A percentile compares a stretch with the other conserved stretches of the same genome.
Evolutionary conservation across 257 asterid species (phyloP).

Genomic region (Linderniella brevidens): DNA sequence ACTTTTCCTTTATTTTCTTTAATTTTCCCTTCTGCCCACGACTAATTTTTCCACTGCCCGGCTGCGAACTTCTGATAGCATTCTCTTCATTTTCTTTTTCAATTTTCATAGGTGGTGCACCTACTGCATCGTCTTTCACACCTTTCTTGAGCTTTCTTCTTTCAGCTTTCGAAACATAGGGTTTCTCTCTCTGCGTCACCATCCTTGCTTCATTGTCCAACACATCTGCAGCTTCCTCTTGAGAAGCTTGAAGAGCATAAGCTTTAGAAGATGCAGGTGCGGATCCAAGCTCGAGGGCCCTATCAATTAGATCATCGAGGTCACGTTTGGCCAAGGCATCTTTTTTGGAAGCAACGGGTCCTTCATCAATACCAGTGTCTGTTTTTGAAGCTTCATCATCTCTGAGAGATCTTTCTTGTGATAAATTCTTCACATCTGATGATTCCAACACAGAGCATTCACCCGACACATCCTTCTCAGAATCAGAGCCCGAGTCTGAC

Average conservation of each 20-base stretch:
- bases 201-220: slow-evolving; percentile 21
- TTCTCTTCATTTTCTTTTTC: slow-evolving; percentile 29
- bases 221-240: slow-evolving; percentile 21
- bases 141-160: slow-evolving; percentile 92
- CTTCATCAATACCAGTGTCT: slow-evolving; percentile 13
- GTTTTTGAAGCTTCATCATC: slow-evolving; percentile 15
- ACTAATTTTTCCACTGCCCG: slow-evolving; percentile 38
- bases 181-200: slow-evolving; percentile 50
- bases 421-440: slow-evolving; percentile 15
- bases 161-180: slow-evolving; percentile 77
- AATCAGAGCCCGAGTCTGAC: slow-evolving; percentile 55
- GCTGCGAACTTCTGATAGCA: slow-evolving; percentile 20
- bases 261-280: slow-evolving; percentile 40
- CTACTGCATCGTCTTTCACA: slow-evolving; percentile 28
- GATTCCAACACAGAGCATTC: slow-evolving; percentile 23
- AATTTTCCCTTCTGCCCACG: slow-evolving; percentile 91
- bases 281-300: slow-evolving; percentile 91
- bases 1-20: slow-evolving; percentile 93
- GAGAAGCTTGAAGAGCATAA: slow-evolving; percentile 41
- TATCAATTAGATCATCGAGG: slow-evolving; percentile 81
- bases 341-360: slow-evolving; percentile 21
- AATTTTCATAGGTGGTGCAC: slow-evolving; percentile 17
- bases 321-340: slow-evolving; percentile 24
- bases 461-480: slow-evolving; percentile 42
- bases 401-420: slow-evolving; percentile 16